Evolutionary conservation across 108 stramenopile species (phyloP).

Genomic region (Discostella pseudostelligera): DNA sequence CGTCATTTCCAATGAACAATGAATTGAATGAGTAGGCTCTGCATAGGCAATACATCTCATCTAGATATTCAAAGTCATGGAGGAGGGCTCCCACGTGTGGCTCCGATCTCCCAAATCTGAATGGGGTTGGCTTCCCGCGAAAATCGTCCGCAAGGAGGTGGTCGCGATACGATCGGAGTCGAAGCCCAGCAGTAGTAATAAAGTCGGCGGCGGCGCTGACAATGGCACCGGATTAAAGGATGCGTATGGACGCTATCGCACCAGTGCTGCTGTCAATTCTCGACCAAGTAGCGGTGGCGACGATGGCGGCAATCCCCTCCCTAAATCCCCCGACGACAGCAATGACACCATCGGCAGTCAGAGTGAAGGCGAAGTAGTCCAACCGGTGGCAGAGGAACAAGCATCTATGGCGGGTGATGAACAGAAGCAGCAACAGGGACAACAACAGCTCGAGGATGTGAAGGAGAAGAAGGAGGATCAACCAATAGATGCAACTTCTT

Average conservation of each 20-base stretch:
- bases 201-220: not conserved
- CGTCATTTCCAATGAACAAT: no score
- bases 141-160: slow-evolving; percentile 33
- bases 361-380: slow-evolving; percentile 14
- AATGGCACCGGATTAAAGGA: not conserved
- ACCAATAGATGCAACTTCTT: not conserved
- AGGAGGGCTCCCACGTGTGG: slow-evolving; percentile 49
- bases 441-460: not conserved
- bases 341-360: not conserved
- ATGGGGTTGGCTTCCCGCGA: slow-evolving; percentile 52
- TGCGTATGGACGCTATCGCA: no score
- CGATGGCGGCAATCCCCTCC: not conserved
- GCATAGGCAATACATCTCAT: no score
- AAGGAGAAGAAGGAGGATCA: not conserved
- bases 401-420: not conserved
- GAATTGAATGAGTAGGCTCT: not conserved
- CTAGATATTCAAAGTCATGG: no score
- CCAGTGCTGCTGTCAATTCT: not conserved
- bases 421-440: not conserved
- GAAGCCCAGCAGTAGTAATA: not conserved
- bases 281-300: not conserved
- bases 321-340: no score
- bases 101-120: slow-evolving; percentile 42
- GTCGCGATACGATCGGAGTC: not conserved
- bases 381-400: not conserved